phyloP scores from a whole-genome alignment of 176 grass and related monocot genomes.

The Saccharum spontaneum region DNA sequence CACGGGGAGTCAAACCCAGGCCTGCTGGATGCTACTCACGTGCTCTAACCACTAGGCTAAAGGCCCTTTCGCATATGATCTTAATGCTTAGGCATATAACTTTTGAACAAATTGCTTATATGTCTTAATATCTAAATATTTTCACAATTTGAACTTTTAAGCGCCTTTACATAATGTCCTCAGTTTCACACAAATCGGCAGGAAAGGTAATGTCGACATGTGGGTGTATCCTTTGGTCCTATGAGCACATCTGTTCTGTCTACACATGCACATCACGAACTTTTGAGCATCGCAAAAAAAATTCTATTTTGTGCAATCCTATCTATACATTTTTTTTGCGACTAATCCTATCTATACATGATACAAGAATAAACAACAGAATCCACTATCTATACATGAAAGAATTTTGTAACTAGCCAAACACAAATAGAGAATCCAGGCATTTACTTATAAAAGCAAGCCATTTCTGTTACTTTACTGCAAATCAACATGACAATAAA shows the following conservation, averaged over 20 bases:
- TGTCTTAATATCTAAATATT: background rate
- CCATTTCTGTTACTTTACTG: background rate
- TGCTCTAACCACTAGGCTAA: too few species aligned
- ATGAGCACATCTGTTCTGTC: background rate
- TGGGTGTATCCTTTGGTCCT: background rate
- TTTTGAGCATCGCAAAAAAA: background rate
- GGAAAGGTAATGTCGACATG: background rate
- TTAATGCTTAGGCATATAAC: background rate
- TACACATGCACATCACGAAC: background rate
- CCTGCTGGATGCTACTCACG: too few species aligned
- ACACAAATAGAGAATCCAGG: background rate
- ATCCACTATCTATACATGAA: background rate
- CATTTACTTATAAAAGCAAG: background rate
- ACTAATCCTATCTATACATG: too few species aligned
- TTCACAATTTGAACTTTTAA: slow-evolving; percentile 3
- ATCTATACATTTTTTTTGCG: background rate
- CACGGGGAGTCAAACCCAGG: too few species aligned
- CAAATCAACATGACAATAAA: background rate
- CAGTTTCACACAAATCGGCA: background rate
- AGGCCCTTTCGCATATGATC: background rate
- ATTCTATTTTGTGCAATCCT: background rate
- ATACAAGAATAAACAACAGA: too few species aligned
- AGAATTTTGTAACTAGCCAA: background rate
- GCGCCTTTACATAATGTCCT: background rate
- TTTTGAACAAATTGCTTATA: background rate